Conservation (phyloP, 2,329 filamentous ascomycete species). For the Tolypocladium tropicale region DNA sequence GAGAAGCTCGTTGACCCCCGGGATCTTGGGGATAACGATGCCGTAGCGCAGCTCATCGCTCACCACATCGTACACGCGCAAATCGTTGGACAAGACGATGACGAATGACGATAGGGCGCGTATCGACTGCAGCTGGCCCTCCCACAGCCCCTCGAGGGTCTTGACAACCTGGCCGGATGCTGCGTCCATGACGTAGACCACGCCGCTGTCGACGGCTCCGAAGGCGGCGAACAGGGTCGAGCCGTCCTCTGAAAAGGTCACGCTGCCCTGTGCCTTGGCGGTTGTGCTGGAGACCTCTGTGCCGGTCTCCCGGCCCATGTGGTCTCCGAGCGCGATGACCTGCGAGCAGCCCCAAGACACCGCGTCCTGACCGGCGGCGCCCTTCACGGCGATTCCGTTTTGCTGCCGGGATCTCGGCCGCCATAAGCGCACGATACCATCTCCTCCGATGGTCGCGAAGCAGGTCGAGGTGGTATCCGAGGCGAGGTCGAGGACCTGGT, state of each 20-base stretch:
- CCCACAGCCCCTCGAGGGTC: constrained; percentile 58
- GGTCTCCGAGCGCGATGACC: constrained; percentile 42
- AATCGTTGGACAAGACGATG: constrained; percentile 60
- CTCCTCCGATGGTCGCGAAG: constrained; percentile 79
- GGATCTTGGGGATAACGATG: constrained; percentile 39
- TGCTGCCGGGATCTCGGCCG: constrained; percentile 58
- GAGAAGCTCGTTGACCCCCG: constrained; percentile 34
- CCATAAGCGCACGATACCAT: constrained; percentile 74
- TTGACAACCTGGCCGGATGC: constrained; percentile 55
- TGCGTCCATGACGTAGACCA: constrained; percentile 69
- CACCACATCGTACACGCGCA: constrained; percentile 79
- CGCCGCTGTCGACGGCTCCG: constrained; percentile 42
- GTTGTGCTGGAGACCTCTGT: constrained; percentile 14
- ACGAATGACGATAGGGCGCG: constrained; percentile 65
- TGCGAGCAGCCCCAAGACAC: constrained; percentile 67
- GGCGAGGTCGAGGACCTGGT: constrained; percentile 60
- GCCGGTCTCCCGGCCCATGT: constrained; percentile 31
- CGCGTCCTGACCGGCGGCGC: constrained; percentile 44
- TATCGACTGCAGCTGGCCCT: constrained; percentile 54
- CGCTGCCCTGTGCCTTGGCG: constrained; percentile 44
- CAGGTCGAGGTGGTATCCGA: constrained; percentile 57
- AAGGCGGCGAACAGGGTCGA: constrained; percentile 67
- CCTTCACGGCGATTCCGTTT: constrained; percentile 56
- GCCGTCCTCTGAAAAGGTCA: constrained; percentile 76
- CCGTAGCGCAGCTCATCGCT: constrained; percentile 63